Evolutionary conservation across 1,284 basidiomycete species (phyloP).

Genomic region (Heliocybe sulcata): DNA sequence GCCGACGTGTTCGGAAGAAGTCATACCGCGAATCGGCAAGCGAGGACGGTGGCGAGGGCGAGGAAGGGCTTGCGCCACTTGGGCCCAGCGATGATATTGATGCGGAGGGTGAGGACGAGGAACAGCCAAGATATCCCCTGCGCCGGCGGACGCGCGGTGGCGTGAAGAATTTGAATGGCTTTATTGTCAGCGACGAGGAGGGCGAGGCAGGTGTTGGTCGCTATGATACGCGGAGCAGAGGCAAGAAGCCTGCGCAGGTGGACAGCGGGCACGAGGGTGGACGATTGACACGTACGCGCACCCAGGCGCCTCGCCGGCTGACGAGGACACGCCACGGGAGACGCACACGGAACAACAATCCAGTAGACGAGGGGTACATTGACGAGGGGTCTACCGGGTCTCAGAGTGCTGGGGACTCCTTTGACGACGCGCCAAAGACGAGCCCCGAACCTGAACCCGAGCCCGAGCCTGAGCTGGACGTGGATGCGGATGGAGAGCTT

Average conservation of each 20-base stretch:
- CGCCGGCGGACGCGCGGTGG: constrained; percentile 12
- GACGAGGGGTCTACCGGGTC: constrained; percentile 44
- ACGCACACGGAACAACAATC: constrained; percentile 17
- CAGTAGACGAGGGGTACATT: constrained; percentile 47
- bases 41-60: constrained; percentile 34
- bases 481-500: constrained; percentile 35
- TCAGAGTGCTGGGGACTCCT: constrained; percentile 47
- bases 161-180: constrained; percentile 19
- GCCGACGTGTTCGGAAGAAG: constrained; percentile 36
- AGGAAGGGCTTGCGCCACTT: constrained; percentile 10
- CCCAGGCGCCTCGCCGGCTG: constrained; percentile 15
- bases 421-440: constrained; percentile 45
- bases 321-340: constrained; percentile 10
- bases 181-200: constrained; percentile 45
- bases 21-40: constrained; percentile 47
- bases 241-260: constrained; percentile 22
- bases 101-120: constrained; percentile 26
- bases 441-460: constrained; percentile 36
- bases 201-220: constrained; percentile 20
- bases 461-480: constrained; percentile 36
- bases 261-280: constrained; percentile 11
- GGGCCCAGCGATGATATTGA: constrained; percentile 21
- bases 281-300: constrained; percentile 12
- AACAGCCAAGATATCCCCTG: constrained; percentile 15
- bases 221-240: constrained; percentile 28